Evolutionary conservation across 495 filamentous ascomycete genomes (phyloP), one percentile per base, ranked within the genome.

Genomic region (Neurospora sp.): DNA sequence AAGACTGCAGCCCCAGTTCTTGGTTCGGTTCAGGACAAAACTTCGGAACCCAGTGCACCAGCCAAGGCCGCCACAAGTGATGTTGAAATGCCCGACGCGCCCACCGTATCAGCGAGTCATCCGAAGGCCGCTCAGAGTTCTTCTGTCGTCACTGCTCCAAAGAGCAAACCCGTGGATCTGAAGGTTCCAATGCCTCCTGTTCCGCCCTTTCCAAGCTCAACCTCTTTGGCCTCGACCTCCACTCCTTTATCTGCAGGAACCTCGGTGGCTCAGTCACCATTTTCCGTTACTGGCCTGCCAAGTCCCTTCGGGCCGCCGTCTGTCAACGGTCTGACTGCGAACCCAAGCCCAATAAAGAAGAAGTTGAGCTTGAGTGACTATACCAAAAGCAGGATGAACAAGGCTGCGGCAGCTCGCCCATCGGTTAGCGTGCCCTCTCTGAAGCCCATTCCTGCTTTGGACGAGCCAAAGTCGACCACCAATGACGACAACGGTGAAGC

Each of bases 321-420:
- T 6, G 77, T 83, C 40, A 85, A 85, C 69, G 82, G 83, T 4
- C 75, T 80, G 10, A 78, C 81, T 1, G 84, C 85, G 16, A 83
- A 83, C 20, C 86, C 89, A 3, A 90, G 87, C 70, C 91, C 91
- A 8, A 81, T 87, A 44, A 88, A 89, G 81, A 94, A 93, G 83
- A 90, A 90, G 76, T 75, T 94, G 44, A 94, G 89, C 74, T 77
- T 93, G n/a, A 90, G 90, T 78, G 91, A 92, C 76, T 94, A 93
- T 72, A 87, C 81, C 69, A 87, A 86, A 71, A 87, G 84, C 74
- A 80, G 85, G 72, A 86, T 81, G 72, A 79, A 77, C 38, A 80
- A 78, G 77, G 85, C 85, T 53, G 84, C 82, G 68, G 80, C 82
- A n/a, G n/a, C 81, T 76, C 27, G 81, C 31, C 82, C 85, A 61